Evolutionary conservation across 2,329 filamentous ascomycete genomes (phyloP).

Genomic region (Triangularia setosa): DNA sequence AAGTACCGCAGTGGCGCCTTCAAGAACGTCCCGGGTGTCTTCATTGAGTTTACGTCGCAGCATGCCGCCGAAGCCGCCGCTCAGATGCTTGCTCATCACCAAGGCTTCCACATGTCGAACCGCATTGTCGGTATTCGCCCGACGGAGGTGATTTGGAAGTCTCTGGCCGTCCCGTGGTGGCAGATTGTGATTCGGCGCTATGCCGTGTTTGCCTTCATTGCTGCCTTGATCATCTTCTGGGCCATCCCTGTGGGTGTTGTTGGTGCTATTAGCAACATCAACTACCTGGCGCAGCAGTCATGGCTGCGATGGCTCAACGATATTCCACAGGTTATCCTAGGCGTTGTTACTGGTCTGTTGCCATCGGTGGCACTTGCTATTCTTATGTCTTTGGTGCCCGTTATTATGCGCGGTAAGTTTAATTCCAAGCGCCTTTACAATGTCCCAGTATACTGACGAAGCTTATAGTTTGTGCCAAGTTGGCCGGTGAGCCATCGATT

Average conservation of each 20-base stretch:
- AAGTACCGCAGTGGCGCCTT: conserved; percentile 63
- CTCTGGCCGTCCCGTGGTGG: conserved; percentile 82
- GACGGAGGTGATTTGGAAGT: conserved; percentile 81
- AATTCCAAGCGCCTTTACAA: not conserved
- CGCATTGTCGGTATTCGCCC: conserved; percentile 81
- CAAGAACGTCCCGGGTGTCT: conserved; percentile 70
- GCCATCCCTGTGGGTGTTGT: conserved; percentile 71
- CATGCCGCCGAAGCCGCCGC: conserved; percentile 81
- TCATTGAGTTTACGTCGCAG: conserved; percentile 84
- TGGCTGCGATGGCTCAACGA: conserved; percentile 70
- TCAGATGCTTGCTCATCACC: conserved; percentile 83
- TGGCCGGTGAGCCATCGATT: conserved; percentile 74
- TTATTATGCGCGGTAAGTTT: conserved; percentile 70
- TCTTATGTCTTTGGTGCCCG: conserved; percentile 80
- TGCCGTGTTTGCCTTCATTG: conserved; percentile 66
- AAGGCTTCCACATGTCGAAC: conserved; percentile 80
- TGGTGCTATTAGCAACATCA: conserved; percentile 80
- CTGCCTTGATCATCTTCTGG: conserved; percentile 84
- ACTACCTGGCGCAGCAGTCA: conserved; percentile 58
- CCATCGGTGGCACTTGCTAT: conserved; percentile 75
- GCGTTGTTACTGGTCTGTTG: conserved; percentile 79
- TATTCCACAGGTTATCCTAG: conserved; percentile 68
- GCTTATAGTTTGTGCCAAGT: conserved; percentile 64
- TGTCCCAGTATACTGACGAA: conserved; percentile 2
- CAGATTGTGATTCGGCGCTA: conserved; percentile 72